Evolutionary conservation across 1,284 basidiomycete genomes (phyloP).

Genomic region (Trichosporon faecale): DNA sequence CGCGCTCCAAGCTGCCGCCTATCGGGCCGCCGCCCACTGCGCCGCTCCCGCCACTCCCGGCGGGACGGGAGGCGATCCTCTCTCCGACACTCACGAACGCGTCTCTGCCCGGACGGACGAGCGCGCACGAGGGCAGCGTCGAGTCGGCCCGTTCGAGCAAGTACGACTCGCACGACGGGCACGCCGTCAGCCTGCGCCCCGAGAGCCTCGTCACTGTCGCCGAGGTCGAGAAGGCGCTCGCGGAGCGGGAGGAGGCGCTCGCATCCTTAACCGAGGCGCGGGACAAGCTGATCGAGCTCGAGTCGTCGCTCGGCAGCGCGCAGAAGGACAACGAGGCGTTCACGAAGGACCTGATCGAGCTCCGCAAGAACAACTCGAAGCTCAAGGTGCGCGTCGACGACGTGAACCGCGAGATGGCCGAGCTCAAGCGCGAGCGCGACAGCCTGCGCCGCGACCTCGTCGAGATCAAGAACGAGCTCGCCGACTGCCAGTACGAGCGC

Average conservation of each 20-base stretch:
- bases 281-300: constrained; percentile 19
- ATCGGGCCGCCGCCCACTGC: constrained; percentile 46
- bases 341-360: constrained; percentile 29
- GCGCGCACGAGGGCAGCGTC: constrained; percentile 22
- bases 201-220: constrained; percentile 18
- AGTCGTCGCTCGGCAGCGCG: constrained; percentile 19
- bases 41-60: constrained; percentile 43
- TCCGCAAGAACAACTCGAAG: constrained; percentile 36
- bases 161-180: constrained; percentile 25
- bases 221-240: constrained; percentile 22
- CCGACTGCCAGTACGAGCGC: constrained; percentile 36
- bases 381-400: constrained; percentile 40
- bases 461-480: constrained; percentile 30
- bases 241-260: constrained; percentile 25
- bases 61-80: constrained; percentile 26
- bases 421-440: constrained; percentile 40
- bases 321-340: constrained; percentile 26
- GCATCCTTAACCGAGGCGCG: constrained; percentile 17
- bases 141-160: constrained; percentile 22
- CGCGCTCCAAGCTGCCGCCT: constrained; percentile 34
- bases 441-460: constrained; percentile 26
- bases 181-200: constrained; percentile 16
- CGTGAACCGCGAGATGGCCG: constrained; percentile 28
- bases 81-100: constrained; percentile 24
- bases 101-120: constrained; percentile 15